Evolutionary conservation across 768 basidiomycete genomes (phyloP).

Genomic region (Pulveroboletus sp.): DNA sequence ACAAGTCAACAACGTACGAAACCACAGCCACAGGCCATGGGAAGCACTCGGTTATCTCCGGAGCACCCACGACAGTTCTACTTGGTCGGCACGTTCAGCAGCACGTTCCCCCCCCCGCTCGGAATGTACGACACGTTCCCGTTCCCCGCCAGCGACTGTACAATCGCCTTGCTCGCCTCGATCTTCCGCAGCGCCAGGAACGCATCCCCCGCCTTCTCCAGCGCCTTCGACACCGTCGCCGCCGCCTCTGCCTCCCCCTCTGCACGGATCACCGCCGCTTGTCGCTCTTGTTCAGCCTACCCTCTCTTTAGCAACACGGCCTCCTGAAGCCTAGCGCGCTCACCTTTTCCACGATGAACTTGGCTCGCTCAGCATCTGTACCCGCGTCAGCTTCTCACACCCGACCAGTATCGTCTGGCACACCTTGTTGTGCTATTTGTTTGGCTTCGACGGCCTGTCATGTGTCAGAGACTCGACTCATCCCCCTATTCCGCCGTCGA

Average conservation of each 20-base stretch:
- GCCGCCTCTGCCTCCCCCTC: slow-evolving; percentile 99
- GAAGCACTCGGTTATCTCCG: slow-evolving; percentile 24
- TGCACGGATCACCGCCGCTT: slow-evolving; percentile 95
- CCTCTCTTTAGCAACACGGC: slow-evolving; percentile 16
- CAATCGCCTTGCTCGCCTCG: slow-evolving; percentile 97
- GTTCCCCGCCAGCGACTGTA: slow-evolving; percentile 70
- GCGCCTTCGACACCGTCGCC: slow-evolving; percentile 80
- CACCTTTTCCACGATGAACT: slow-evolving; percentile 98
- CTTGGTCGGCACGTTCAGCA: slow-evolving; percentile 71
- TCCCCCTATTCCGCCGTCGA: background rate
- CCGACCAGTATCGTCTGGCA: slow-evolving; percentile 6
- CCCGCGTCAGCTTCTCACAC: slow-evolving; percentile 12
- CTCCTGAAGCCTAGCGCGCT: slow-evolving; percentile 8
- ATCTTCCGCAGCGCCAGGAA: slow-evolving; percentile 95
- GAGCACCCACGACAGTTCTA: background rate
- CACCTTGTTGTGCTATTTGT: slow-evolving; percentile 98
- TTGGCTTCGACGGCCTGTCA: slow-evolving; percentile 94
- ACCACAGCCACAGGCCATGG: slow-evolving; percentile 26
- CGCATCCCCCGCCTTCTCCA: slow-evolving; percentile 93
- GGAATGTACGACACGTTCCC: slow-evolving; percentile 90
- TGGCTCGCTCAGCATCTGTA: slow-evolving; percentile 94
- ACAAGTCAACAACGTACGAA: slow-evolving; percentile 14
- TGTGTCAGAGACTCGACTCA: background rate
- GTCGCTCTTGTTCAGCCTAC: slow-evolving; percentile 97
- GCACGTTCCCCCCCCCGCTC: slow-evolving; percentile 69